Base-by-base conservation (phyloP, 257 asterid species). In the Buddleja alternifolia region DNA sequence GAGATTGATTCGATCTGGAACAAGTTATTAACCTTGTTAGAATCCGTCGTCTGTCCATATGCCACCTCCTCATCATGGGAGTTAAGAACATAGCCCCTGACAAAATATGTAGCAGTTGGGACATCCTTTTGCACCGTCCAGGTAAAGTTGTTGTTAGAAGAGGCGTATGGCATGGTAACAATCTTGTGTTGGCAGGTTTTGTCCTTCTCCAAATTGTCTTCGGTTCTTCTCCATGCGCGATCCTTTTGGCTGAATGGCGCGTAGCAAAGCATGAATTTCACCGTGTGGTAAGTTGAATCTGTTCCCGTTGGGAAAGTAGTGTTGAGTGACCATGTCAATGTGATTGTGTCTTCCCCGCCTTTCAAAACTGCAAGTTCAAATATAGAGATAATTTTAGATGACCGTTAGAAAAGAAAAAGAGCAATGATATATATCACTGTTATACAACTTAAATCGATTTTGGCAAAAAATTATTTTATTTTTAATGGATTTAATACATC, bases 191-290 rank as follows among this genome's bases (percentile, higher is more conserved):
- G 93, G 64, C 98, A 88, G 12, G 93, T 86, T 40, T 88, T 92
- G 87, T 90, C 96, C 73, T 83, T 90, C 0, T 34, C 12, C 10
- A 92, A 32, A 16, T 78, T 14, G 48, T 88, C 90, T 17, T 12
- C 82, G 0, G 96, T 83, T 21, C 83, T 90, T 25, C 98, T 80
- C 97, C 96, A 92, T 0, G 72, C 85, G 0, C 98, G 78, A 16
- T 92, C 98, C 39, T 37, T 59, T 57, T 92, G 98, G 85, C 98
- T 92, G 0, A 78, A 20, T 1, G 89, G 96, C 0, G 96, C 87
- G 46, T 86, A 90, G 78, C 98, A 88, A 1, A 90, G 88, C 73
- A 78, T 69, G 45, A 83, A 25, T 16, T 83, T 53, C 21, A 83
- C 84, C 0, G 73, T 78, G 61, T 67, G 79, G 70, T 92, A 90